Evolutionary conservation across 169 alveolate species (phyloP).

Genomic region (Plasmodium gallinaceum): DNA sequence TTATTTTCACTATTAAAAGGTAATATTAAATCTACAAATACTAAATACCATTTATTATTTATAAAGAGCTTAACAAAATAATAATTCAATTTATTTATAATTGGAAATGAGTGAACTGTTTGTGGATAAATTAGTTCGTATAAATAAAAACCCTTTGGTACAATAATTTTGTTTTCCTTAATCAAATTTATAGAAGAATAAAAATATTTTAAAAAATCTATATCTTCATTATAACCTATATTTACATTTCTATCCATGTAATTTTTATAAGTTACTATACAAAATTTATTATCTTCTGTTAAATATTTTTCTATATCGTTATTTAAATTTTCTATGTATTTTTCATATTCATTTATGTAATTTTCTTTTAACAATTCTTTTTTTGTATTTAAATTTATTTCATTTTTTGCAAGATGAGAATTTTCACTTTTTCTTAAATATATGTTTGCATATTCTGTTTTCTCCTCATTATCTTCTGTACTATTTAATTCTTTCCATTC

Average conservation of each 20-base stretch:
- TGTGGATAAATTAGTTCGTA: conserved; percentile 72
- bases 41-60: conserved; percentile 73
- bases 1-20: conserved; percentile 29
- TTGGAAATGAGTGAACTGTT: conserved; percentile 45
- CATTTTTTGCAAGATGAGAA: neutral
- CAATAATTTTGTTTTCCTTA: conserved; percentile 56
- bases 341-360: conserved; percentile 21
- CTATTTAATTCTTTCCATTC: conserved; percentile 32
- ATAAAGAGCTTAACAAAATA: conserved; percentile 57
- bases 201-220: conserved; percentile 29
- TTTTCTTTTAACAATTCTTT: neutral
- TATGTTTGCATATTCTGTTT: neutral
- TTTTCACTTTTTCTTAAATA: neutral
- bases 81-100: conserved; percentile 48
- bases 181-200: conserved; percentile 50
- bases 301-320: conserved; percentile 16
- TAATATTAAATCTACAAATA: conserved; percentile 30
- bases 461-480: neutral
- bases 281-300: neutral
- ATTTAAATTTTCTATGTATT: conserved; percentile 13
- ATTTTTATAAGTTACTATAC: conserved; percentile 54
- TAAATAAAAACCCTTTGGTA: conserved; percentile 62
- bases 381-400: neutral
- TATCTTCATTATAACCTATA: conserved; percentile 12
- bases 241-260: conserved; percentile 42